Conservation (phyloP, 2,329 filamentous ascomycete species). For the Fonsecaea monophora region DNA sequence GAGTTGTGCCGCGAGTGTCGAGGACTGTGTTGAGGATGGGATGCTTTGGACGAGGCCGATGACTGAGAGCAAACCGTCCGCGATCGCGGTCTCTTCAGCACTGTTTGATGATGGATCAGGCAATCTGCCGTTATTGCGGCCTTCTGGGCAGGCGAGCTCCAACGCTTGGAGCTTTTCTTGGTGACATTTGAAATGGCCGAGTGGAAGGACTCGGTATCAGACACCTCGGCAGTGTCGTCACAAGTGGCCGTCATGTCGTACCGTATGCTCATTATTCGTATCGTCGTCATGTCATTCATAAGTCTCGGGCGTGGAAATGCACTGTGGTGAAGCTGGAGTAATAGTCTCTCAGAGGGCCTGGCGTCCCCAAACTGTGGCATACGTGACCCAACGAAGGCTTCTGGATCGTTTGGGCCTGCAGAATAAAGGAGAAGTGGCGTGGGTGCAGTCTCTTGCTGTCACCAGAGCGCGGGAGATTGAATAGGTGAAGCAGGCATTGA, state of each 20-base stretch:
- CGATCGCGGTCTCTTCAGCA: background rate
- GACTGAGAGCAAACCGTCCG: constrained; percentile 7
- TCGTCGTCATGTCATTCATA: constrained; percentile 22
- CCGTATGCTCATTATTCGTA: constrained; percentile 23
- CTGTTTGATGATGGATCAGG: background rate
- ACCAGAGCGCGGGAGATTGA: background rate
- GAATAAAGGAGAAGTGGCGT: background rate
- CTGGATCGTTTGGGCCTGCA: background rate
- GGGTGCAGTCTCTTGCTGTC: background rate
- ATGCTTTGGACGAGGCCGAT: background rate
- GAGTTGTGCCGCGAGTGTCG: constrained; percentile 17
- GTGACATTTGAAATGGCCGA: constrained; percentile 31
- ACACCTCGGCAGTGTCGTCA: constrained; percentile 15
- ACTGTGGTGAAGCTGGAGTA: constrained; percentile 1
- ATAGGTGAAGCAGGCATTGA: background rate
- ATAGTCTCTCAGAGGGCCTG: constrained; percentile 4
- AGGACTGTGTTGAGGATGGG: constrained; percentile 4
- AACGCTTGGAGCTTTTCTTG: constrained; percentile 2
- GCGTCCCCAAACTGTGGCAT: constrained; percentile 1
- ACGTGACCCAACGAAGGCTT: background rate
- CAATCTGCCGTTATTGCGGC: background rate
- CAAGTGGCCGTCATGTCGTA: constrained; percentile 9
- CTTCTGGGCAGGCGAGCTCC: background rate
- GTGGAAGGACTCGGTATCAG: constrained; percentile 36
- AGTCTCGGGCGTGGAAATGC: background rate